Percentiles rank a stretch among this genome's conserved stretches.
Evolutionary conservation across 1,139 yeast species (phyloP).

Genomic region (Magnusiomyces sp.): DNA sequence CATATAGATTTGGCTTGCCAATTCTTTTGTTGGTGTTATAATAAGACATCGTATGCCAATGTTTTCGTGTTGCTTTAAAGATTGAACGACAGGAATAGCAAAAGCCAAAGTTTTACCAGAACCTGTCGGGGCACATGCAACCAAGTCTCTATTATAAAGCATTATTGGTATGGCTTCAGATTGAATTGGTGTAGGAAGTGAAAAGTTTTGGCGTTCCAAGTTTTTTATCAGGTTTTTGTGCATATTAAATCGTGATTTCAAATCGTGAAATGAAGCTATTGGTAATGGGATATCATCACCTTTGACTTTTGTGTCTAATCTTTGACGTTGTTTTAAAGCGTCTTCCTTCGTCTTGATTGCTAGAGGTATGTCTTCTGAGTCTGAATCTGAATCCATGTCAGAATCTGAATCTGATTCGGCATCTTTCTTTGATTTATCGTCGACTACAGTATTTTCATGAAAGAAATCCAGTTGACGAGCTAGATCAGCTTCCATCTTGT

Average conservation of each 20-base stretch:
- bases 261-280: slow-evolving; percentile 78
- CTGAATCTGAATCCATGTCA: slow-evolving; percentile 25
- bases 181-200: slow-evolving; percentile 88
- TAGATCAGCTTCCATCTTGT: slow-evolving; percentile 14
- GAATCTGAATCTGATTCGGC: slow-evolving; percentile 21
- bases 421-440: slow-evolving; percentile 29
- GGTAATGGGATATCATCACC: slow-evolving; percentile 83
- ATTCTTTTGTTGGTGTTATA: slow-evolving; percentile 86
- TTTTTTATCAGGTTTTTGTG: slow-evolving; percentile 57
- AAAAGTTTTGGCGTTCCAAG: slow-evolving; percentile 59
- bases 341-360: slow-evolving; percentile 48
- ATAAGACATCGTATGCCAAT: slow-evolving; percentile 63
- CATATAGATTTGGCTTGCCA: slow-evolving; percentile 76
- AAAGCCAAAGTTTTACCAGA: slow-evolving; percentile 98
- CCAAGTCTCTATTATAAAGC: slow-evolving; percentile 59
- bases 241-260: slow-evolving; percentile 57
- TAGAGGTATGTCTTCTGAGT: slow-evolving; percentile 35
- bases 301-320: slow-evolving; percentile 53
- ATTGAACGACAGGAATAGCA: slow-evolving; percentile 71
- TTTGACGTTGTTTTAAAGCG: slow-evolving; percentile 48
- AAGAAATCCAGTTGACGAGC: slow-evolving; percentile 21
- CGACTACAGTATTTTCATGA: slow-evolving; percentile 21
- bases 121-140: slow-evolving; percentile 98
- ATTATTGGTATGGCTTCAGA: slow-evolving; percentile 73
- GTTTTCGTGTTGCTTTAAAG: slow-evolving; percentile 24